Evolutionary conservation across 2,329 filamentous ascomycete genomes (phyloP), one percentile per base, ranked within the genome.

Genomic region (Paraphaeosphaeria sporulosa): DNA sequence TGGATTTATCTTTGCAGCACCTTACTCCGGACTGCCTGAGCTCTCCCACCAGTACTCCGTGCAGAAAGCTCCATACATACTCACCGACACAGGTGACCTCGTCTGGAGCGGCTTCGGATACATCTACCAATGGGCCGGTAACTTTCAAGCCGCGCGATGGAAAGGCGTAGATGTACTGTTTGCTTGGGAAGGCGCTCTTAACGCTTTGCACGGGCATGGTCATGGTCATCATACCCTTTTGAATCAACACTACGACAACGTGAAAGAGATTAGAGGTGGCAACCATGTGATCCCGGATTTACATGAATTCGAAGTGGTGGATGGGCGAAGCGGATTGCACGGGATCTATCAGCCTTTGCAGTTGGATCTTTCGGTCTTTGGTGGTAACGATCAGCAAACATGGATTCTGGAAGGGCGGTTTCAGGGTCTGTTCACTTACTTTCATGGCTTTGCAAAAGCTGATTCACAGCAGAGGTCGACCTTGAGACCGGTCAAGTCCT

Each of bases 401-500:
- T 44, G 42, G 42, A 44, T 44, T 23, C 13, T 44, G 42, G 42
- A 44, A 19, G 42, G n/a, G n/a, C 42, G 42, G 8, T 44, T 44
- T 23, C 42, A 44, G 21, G 42, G 42, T 44, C 21, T n/a, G 42
- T 44, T 44, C 10, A 23, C n/a, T 19, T 23, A 19, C 17, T 23
- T 5, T n/a, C n/a, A 13, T n/a, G 15, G 21, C n/a, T 23, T 5
- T 19, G n/a, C 27, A 44, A 9, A 44, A 19, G 42, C 42, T 44
- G n/a, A 44, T 9, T 21, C 42, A 5, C 5, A 10, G n/a, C 19
- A 44, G 42, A 44, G 42, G 42, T 44, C 19, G 42, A 44, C n/a
- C 15, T 44, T 44, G 42, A 19, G 8, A 44, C 42, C 19, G 42
- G 50, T 21, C 77, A 82, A 43, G 71, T 88, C 3, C 62, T 87